Percentiles rank a stretch among this genome's conserved stretches.
Evolutionary conservation across 78 protist species (phyloP).

Genomic region (Dictyostelium capitatum): DNA sequence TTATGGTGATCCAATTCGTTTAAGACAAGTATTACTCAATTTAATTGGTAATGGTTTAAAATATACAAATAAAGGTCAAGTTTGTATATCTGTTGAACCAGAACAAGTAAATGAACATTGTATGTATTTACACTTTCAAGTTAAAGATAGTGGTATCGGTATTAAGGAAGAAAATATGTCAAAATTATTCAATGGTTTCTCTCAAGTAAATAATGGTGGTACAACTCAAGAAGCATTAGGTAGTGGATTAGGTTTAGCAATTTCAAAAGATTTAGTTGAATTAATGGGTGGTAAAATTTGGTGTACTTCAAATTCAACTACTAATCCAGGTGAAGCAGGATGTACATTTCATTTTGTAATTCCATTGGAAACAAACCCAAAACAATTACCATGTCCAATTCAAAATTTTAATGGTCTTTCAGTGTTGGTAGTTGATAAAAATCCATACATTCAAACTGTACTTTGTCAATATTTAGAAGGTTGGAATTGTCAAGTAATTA

Average conservation of each 20-base stretch:
- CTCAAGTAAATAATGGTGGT: slow-evolving; percentile 38
- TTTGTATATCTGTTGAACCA: slow-evolving; percentile 51
- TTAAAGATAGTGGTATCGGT: slow-evolving; percentile 66
- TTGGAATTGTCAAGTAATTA: slow-evolving; percentile 42
- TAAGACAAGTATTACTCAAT: slow-evolving; percentile 51
- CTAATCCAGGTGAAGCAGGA: background rate
- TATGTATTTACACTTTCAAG: slow-evolving; percentile 28
- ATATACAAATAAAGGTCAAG: slow-evolving; percentile 60
- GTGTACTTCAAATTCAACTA: background rate
- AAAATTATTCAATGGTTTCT: slow-evolving; percentile 31
- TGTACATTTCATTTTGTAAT: slow-evolving; percentile 13
- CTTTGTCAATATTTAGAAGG: background rate
- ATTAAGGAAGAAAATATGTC: slow-evolving; percentile 12
- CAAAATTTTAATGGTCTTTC: slow-evolving; percentile 17
- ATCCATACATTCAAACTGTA: background rate
- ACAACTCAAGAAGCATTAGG: slow-evolving; percentile 18
- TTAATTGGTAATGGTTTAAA: slow-evolving; percentile 68
- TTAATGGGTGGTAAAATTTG: slow-evolving; percentile 61
- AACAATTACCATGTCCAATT: slow-evolving; percentile 51
- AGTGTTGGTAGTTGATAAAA: slow-evolving; percentile 22
- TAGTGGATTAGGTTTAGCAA: slow-evolving; percentile 63
- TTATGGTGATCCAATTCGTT: slow-evolving; percentile 60
- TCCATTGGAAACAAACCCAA: slow-evolving; percentile 22
- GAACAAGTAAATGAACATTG: background rate
- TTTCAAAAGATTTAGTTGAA: slow-evolving; percentile 36